Conservation (phyloP, 768 basidiomycete species). For the Rhodosporidiobolus sp. region DNA sequence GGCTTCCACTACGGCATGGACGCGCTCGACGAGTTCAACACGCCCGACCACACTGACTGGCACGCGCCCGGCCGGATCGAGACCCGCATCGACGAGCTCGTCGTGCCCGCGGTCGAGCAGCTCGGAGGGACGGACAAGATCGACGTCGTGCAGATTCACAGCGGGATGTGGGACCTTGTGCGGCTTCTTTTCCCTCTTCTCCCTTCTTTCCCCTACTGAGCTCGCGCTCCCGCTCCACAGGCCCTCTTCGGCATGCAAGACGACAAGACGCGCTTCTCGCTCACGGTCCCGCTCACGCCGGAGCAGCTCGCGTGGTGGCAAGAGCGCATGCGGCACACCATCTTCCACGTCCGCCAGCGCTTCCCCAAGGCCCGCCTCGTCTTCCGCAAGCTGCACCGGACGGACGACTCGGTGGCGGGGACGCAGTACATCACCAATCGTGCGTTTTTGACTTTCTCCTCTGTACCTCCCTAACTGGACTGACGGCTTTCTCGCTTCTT, state of each 20-base stretch:
- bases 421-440: constrained; percentile 42
- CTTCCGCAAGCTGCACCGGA: constrained; percentile 36
- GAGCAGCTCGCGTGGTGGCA: constrained; percentile 42
- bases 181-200: not conserved
- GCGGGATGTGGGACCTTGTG: constrained; percentile 41
- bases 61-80: constrained; percentile 37
- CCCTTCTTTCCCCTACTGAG: not conserved
- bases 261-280: constrained; percentile 35
- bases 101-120: constrained; percentile 33
- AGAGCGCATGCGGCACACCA: constrained; percentile 33
- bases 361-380: constrained; percentile 34
- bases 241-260: constrained; percentile 39
- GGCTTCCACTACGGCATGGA: constrained; percentile 42
- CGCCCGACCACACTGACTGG: constrained; percentile 37
- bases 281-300: constrained; percentile 32
- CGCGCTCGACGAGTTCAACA: constrained; percentile 40
- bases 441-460: not conserved
- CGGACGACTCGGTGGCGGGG: constrained; percentile 31
- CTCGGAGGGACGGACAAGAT: constrained; percentile 33
- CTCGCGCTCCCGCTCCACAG: not conserved
- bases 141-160: constrained; percentile 32
- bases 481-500: not conserved
- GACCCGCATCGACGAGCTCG: constrained; percentile 33
- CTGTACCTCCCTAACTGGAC: not conserved
- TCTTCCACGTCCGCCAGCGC: constrained; percentile 30